Conservation (phyloP, 768 basidiomycete species). For the Lenzites betulinus region DNA sequence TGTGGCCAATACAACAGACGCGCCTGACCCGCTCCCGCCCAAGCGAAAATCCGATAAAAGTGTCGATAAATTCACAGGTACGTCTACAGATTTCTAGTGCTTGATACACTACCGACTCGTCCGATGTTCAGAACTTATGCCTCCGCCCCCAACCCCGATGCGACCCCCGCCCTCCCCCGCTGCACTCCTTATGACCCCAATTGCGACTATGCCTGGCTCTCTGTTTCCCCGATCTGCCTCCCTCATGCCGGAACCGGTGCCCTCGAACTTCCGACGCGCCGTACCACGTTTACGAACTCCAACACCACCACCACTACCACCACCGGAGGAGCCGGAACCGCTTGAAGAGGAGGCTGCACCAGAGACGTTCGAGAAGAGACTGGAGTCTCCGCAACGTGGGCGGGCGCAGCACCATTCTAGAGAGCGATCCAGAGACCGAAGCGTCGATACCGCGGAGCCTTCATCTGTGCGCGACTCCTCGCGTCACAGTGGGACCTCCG, state of each 20-base stretch:
- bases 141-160: constrained; percentile 29
- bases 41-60: constrained; percentile 1
- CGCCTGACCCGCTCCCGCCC: constrained; percentile 1
- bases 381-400: background rate
- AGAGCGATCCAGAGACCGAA: background rate
- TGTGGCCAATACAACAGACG: background rate
- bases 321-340: constrained; percentile 23
- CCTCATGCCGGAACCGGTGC: constrained; percentile 46
- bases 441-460: background rate
- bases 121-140: constrained; percentile 19
- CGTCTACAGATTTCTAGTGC: background rate
- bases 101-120: background rate
- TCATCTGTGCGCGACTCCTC: background rate
- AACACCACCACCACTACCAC: constrained; percentile 7
- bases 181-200: constrained; percentile 37
- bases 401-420: background rate
- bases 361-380: background rate
- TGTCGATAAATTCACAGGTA: background rate
- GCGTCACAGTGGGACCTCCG: background rate
- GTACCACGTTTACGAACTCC: constrained; percentile 11
- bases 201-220: constrained; percentile 76
- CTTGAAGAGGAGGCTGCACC: background rate
- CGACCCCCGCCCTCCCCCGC: constrained; percentile 7
- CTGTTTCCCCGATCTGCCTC: constrained; percentile 75
- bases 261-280: constrained; percentile 33